Evolutionary conservation across 2,329 filamentous ascomycete genomes (phyloP), one percentile per base, ranked within the genome.

Genomic region (Pestalotiopsis fici): DNA sequence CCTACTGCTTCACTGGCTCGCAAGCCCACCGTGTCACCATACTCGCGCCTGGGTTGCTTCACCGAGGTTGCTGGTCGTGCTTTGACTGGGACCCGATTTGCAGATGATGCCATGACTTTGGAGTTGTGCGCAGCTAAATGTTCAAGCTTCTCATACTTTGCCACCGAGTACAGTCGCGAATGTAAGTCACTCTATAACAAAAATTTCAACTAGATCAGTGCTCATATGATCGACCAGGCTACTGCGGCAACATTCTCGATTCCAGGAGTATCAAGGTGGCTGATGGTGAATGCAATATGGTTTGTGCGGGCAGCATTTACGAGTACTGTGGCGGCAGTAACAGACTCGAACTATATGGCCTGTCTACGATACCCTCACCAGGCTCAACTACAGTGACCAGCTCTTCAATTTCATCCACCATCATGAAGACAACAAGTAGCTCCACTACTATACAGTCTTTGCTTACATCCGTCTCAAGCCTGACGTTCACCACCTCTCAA

Each of bases 1-100:
- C 75, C 78, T 2, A 80, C 79, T 0, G 78, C 71, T 2, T 79
- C 76, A 2, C 73, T 79, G 7, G 76, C 71, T 3, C 69, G 71
- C 64, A 80, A 78, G 69, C 75, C 73, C 55, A 78, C 74, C 3
- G 77, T 82, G 3, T 78, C 78, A 15, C 68, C 72, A 11, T 84
- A 81, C 66, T 68, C 70, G 28, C 77, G 78, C 50, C 70, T 80
- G 9, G 81, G 81, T 23, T 83, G 82, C 67, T 79, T 81, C 66
- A 79, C 77, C 7, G 82, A 84, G 71, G 73, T 76, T 6, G 75
- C 74, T 2, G 72, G 65, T 7, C 76, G 82, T 27, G 81, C 82
- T n/a, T 73, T 83, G 13, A 72, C 72, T 1, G 77, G 72, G n/a
- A 74, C 73, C 18, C 39, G 65, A 6, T 77, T 75, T 39, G 75